These are phyloP conservation scores for Myriangium duriaei DNA, from an alignment of 2,329 filamentous ascomycete species.

Conservation along the genomic window DNA sequence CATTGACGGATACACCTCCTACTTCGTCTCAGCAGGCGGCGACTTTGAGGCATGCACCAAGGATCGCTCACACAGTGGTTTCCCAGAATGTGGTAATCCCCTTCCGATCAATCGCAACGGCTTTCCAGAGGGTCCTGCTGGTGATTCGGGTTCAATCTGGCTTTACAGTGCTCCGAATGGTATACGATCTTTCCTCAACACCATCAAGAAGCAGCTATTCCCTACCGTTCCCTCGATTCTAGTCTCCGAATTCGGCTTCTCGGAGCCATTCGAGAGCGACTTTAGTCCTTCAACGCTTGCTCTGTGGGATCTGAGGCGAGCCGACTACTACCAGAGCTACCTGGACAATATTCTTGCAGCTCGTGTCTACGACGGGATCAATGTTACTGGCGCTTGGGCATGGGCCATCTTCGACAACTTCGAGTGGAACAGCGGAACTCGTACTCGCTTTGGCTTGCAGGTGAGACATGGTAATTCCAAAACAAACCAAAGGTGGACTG, in stretches of 20 bases:
- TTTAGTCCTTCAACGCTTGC: conserved; percentile 19
- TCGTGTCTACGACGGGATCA: conserved; percentile 22
- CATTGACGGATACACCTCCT: conserved; percentile 23
- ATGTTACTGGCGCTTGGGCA: conserved; percentile 22
- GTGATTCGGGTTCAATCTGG: conserved; percentile 23
- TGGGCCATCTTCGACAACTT: conserved; percentile 27
- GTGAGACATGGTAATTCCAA: background rate
- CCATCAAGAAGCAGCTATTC: conserved; percentile 28
- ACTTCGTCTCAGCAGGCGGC: conserved; percentile 16
- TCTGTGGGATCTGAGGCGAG: conserved; percentile 19
- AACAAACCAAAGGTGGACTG: background rate
- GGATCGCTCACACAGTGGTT: conserved; percentile 28
- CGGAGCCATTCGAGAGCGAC: conserved; percentile 22
- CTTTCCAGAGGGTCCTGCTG: conserved; percentile 33
- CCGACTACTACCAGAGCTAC: conserved; percentile 23
- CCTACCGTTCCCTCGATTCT: conserved; percentile 30
- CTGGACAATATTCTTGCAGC: conserved; percentile 23
- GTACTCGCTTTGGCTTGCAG: conserved; percentile 24
- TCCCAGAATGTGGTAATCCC: conserved; percentile 29
- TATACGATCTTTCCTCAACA: conserved; percentile 23
- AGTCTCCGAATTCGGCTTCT: conserved; percentile 26
- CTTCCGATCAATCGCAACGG: conserved; percentile 24
- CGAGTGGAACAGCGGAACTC: conserved; percentile 25
- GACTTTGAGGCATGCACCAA: conserved; percentile 26
- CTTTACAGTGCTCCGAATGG: conserved; percentile 25